Evolutionary conservation across 495 filamentous ascomycete species (phyloP).

Genomic region (Lepidopterella palustris): DNA sequence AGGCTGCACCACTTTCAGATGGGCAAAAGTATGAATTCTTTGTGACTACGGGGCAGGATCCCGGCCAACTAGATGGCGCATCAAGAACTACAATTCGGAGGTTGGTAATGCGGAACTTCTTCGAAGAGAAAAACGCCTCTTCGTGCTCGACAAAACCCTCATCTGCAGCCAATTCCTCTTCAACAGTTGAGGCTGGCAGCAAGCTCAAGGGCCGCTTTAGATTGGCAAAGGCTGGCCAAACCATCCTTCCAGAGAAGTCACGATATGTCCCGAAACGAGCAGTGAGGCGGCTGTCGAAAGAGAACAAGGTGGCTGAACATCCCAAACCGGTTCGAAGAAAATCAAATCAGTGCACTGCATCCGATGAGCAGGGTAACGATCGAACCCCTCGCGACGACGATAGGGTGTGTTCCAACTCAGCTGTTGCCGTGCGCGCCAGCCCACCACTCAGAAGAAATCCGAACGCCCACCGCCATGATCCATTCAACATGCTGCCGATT

Average conservation of each 20-base stretch:
- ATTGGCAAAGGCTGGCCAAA: slow-evolving; percentile 10
- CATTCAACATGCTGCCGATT: slow-evolving; percentile 20
- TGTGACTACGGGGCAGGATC: slow-evolving; percentile 18
- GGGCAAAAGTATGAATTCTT: slow-evolving; percentile 24
- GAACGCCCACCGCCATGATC: slow-evolving; percentile 19
- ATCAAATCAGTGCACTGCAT: not conserved
- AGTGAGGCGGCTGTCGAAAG: not conserved
- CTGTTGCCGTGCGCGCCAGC: not conserved
- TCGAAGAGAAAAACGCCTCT: slow-evolving; percentile 4
- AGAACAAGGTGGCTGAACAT: not conserved
- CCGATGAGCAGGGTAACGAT: not conserved
- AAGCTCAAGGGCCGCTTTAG: slow-evolving; percentile 20
- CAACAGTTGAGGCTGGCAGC: slow-evolving; percentile 13
- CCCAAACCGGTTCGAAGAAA: not conserved
- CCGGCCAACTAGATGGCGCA: slow-evolving; percentile 14
- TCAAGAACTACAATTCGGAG: slow-evolving; percentile 19
- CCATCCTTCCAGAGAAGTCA: not conserved
- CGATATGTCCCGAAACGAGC: not conserved
- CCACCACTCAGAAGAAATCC: slow-evolving; percentile 5
- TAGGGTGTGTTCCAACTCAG: not conserved
- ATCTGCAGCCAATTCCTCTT: slow-evolving; percentile 4
- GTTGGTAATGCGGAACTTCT: slow-evolving; percentile 27
- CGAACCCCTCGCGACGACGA: not conserved
- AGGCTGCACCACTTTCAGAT: not conserved
- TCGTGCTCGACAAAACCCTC: not conserved